These are phyloP conservation scores for Tetrahymena thermophila DNA, from an alignment of 73 alveolate genomes.

Conservation along the genomic window DNA sequence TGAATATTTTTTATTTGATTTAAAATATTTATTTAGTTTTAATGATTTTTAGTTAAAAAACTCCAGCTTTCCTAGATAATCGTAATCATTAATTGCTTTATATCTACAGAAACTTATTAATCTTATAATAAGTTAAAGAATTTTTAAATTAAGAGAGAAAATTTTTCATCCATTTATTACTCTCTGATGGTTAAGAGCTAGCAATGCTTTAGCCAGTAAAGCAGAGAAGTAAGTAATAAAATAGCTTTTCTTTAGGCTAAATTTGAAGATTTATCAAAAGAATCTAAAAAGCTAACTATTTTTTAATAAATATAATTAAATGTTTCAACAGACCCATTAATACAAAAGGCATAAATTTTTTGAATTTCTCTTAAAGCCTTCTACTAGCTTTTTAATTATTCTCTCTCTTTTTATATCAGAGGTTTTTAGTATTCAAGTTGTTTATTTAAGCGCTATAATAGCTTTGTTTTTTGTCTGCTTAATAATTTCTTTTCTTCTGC, in stretches of 20 bases:
- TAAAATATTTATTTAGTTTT: background rate
- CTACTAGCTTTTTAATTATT: background rate
- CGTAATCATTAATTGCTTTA: background rate
- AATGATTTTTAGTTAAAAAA: background rate
- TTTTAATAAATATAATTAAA: background rate
- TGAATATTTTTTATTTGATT: background rate
- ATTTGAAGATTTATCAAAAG: background rate
- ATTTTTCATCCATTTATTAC: background rate
- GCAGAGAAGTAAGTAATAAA: background rate
- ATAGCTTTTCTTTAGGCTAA: background rate
- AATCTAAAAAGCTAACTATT: background rate
- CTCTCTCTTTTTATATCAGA: background rate
- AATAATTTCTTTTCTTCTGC: constrained; percentile 13
- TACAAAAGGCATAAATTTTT: constrained; percentile 31
- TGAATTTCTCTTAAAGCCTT: background rate
- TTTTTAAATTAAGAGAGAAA: background rate
- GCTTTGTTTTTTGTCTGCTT: background rate
- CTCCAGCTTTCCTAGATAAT: background rate
- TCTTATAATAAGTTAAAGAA: background rate
- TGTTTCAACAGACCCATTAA: constrained; percentile 13
- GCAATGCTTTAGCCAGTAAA: background rate
- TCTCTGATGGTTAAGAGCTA: background rate
- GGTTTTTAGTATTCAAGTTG: background rate
- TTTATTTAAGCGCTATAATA: constrained; percentile 12
- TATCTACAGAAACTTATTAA: background rate